Evolutionary conservation across 768 basidiomycete species (phyloP).

Genomic region (Lentinula boryana): DNA sequence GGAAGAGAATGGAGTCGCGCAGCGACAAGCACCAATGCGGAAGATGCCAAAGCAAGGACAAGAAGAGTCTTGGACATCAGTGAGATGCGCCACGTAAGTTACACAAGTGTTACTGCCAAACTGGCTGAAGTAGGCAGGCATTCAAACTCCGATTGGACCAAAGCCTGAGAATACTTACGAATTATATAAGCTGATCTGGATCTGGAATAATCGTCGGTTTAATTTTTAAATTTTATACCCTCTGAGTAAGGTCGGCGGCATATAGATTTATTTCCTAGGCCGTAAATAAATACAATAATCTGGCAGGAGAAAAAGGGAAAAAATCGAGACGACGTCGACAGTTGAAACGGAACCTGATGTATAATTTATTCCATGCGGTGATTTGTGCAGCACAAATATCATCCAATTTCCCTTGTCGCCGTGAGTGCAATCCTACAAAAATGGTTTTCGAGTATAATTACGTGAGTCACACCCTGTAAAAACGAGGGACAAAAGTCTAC

Average conservation of each 20-base stretch:
- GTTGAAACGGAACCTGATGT: background rate
- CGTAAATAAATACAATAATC: background rate
- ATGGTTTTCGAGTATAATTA: slow-evolving; percentile 27
- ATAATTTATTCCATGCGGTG: background rate
- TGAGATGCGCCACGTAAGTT: slow-evolving; percentile 1
- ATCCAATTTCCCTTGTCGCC: background rate
- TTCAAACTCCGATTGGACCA: background rate
- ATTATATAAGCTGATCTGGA: background rate
- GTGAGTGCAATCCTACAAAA: slow-evolving; percentile 4
- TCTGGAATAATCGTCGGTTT: background rate
- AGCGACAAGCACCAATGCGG: slow-evolving; percentile 23
- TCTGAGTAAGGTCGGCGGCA: background rate
- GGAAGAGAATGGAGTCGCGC: slow-evolving; percentile 62
- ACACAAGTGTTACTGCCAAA: background rate
- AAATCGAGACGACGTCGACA: background rate
- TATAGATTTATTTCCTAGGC: background rate
- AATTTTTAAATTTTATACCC: too few relatives aligned
- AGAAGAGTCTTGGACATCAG: background rate
- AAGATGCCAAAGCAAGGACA: slow-evolving; percentile 7
- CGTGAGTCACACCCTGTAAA: slow-evolving; percentile 53
- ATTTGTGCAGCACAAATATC: background rate
- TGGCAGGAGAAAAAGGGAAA: background rate
- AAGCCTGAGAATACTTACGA: background rate
- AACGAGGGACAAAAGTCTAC: slow-evolving; percentile 50
- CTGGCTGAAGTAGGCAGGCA: background rate